These are phyloP conservation scores for Stropharia rugosoannulata DNA, from an alignment of 768 basidiomycete species.

Conservation along the genomic window DNA sequence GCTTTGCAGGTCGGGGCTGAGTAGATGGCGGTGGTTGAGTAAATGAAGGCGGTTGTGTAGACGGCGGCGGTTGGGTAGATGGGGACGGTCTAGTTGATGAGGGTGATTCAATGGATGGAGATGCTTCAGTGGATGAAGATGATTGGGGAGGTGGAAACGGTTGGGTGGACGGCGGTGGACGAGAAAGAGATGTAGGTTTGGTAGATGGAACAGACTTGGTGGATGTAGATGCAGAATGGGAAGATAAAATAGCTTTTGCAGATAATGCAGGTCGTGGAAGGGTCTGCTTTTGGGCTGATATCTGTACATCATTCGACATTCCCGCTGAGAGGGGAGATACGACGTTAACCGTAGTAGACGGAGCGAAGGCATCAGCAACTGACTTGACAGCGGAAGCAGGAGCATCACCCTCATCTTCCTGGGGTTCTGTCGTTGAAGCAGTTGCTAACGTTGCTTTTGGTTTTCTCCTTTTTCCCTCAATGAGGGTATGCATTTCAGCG, in stretches of 20 bases:
- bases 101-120: not conserved
- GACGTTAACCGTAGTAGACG: constrained; percentile 4
- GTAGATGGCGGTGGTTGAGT: not conserved
- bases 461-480: constrained; percentile 27
- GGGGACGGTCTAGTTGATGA: not conserved
- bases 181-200: not conserved
- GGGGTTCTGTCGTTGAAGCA: constrained; percentile 7
- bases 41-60: not conserved
- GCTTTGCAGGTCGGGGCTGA: not conserved
- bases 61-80: not conserved
- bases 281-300: not conserved
- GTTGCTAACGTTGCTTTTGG: constrained; percentile 13
- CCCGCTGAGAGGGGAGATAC: constrained; percentile 1
- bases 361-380: constrained; percentile 6
- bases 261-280: not conserved
- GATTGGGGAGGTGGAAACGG: constrained; percentile 2
- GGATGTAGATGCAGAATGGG: not conserved
- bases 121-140: not conserved
- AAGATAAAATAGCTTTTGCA: constrained; percentile 4
- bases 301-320: not conserved
- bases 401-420: not conserved
- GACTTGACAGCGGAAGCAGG: constrained; percentile 9
- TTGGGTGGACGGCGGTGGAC: not conserved
- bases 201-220: constrained; percentile 3
- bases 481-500: constrained; percentile 37